These are phyloP conservation scores for Stemphylium beticola DNA, from an alignment of 2,329 filamentous ascomycete genomes.

Conservation along the genomic window DNA sequence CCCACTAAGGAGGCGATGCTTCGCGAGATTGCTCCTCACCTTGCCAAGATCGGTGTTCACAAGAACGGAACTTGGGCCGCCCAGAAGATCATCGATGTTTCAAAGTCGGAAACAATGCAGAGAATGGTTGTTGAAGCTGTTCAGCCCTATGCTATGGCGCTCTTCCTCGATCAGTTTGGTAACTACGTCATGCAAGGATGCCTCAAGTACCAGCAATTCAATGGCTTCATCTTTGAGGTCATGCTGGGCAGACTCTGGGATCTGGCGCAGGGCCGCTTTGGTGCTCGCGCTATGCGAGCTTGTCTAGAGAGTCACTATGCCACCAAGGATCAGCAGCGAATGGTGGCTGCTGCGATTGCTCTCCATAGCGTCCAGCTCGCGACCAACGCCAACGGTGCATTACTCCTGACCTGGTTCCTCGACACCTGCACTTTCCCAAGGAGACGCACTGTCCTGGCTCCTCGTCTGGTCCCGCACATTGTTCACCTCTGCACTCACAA, in stretches of 20 bases:
- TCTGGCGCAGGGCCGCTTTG: slow-evolving; percentile 88
- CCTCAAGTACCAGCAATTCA: slow-evolving; percentile 87
- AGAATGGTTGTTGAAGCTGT: slow-evolving; percentile 81
- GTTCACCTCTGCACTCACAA: slow-evolving; percentile 98
- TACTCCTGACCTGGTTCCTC: slow-evolving; percentile 95
- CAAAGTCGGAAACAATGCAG: slow-evolving; percentile 84
- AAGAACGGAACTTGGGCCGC: slow-evolving; percentile 99
- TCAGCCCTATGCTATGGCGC: slow-evolving; percentile 82
- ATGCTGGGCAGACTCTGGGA: slow-evolving; percentile 97
- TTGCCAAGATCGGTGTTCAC: slow-evolving; percentile 96
- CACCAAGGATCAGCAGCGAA: slow-evolving; percentile 91
- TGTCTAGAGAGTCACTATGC: slow-evolving; percentile 96
- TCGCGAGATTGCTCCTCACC: slow-evolving; percentile 81
- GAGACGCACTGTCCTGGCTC: slow-evolving; percentile 88
- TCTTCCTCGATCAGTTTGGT: slow-evolving; percentile 97
- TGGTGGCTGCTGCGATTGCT: slow-evolving; percentile 94
- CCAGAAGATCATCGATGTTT: slow-evolving; percentile 98
- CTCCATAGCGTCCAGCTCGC: slow-evolving; percentile 95
- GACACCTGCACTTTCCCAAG: slow-evolving; percentile 97
- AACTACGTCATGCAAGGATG: slow-evolving; percentile 99
- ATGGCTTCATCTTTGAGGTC: slow-evolving; percentile 96
- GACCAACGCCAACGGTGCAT: slow-evolving; percentile 92
- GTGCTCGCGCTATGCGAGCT: slow-evolving; percentile 93
- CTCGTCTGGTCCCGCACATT: slow-evolving; percentile 87
- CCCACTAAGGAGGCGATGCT: slow-evolving; percentile 91